Conservation (phyloP, 768 basidiomycete genomes). For the Zangia roseola region DNA sequence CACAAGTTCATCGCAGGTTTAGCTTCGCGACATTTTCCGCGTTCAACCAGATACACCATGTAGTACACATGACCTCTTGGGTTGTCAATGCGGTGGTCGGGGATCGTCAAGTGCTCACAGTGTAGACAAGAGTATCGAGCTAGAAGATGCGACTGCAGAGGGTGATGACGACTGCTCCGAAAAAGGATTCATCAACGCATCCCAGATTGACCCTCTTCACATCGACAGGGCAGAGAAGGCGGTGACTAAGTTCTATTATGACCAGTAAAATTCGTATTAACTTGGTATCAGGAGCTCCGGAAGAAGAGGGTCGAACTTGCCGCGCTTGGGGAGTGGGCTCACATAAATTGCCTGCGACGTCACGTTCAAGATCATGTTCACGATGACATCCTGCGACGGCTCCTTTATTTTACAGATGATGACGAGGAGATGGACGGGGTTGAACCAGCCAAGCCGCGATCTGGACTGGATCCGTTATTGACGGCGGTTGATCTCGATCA, state of each 20-base stretch:
- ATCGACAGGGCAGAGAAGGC: constrained; percentile 49
- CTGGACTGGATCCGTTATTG: constrained; percentile 35
- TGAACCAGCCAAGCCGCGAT: constrained; percentile 17
- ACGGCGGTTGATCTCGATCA: constrained; percentile 50
- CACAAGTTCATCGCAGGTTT: constrained; percentile 3
- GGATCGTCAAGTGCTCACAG: constrained; percentile 1
- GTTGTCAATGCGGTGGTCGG: constrained; percentile 62
- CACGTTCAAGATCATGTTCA: constrained; percentile 49
- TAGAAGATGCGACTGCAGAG: constrained; percentile 27
- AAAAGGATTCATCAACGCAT: constrained; percentile 63
- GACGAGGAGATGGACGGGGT: constrained; percentile 11
- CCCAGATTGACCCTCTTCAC: constrained; percentile 50
- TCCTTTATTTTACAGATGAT: constrained; percentile 32
- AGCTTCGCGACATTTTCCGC: constrained; percentile 94
- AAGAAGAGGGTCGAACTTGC: constrained; percentile 71
- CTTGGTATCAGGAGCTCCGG: constrained; percentile 50
- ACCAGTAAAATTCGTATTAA: background rate
- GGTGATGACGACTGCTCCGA: constrained; percentile 29
- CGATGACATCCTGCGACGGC: constrained; percentile 61
- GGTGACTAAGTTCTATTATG: constrained; percentile 36
- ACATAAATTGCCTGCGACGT: constrained; percentile 68
- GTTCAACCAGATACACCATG: constrained; percentile 75
- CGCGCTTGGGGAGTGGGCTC: constrained; percentile 78
- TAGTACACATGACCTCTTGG: constrained; percentile 91
- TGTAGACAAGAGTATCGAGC: constrained; percentile 9